These are phyloP conservation scores for Paraphaeosphaeria minitans DNA, from an alignment of 2,329 filamentous ascomycete species.

Conservation along the genomic window DNA sequence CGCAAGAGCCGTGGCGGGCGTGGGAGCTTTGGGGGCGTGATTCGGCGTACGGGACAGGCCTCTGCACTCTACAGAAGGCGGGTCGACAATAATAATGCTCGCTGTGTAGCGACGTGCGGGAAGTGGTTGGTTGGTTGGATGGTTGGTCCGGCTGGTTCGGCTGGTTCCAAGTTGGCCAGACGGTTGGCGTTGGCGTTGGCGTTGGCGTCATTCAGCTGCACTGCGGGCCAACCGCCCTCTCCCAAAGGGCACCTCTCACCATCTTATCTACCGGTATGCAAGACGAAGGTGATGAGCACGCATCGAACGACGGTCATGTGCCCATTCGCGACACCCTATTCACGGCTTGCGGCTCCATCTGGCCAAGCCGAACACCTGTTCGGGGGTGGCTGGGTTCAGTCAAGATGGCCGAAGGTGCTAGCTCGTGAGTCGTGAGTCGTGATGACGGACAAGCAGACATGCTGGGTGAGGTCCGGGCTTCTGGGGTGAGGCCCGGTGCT, in stretches of 20 bases:
- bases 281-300: slow-evolving; percentile 1
- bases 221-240: background rate
- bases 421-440: no score
- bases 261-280: no score
- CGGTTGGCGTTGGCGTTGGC: slow-evolving; percentile 6
- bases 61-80: background rate
- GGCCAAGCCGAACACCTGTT: background rate
- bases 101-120: background rate
- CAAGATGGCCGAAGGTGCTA: background rate
- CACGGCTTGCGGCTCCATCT: background rate
- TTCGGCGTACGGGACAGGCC: background rate
- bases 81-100: background rate
- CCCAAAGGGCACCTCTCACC: background rate
- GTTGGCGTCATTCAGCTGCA: background rate
- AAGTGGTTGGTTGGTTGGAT: no score
- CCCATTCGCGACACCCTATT: background rate
- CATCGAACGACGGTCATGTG: slow-evolving; percentile 10
- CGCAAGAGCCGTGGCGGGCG: background rate
- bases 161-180: slow-evolving; percentile 4
- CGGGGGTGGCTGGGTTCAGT: background rate
- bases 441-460: slow-evolving; percentile 1
- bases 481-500: background rate
- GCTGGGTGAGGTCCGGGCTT: background rate
- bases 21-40: background rate
- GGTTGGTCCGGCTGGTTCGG: no score